Evolutionary conservation across 306 rosid species (phyloP).

Genomic region (Cucurbita maxima): DNA sequence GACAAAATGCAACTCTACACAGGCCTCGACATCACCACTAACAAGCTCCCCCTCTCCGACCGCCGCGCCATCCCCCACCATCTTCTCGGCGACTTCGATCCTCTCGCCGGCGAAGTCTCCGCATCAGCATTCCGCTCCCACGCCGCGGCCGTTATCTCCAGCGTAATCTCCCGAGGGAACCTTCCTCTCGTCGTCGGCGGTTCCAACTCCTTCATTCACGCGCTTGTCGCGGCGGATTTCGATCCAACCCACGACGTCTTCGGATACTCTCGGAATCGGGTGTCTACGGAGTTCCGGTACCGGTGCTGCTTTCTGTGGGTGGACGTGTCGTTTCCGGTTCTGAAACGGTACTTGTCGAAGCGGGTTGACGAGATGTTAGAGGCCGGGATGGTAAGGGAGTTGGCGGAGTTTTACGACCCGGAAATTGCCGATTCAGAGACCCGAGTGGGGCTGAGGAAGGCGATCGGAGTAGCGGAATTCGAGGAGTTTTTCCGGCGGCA

Average conservation of each 20-base stretch:
- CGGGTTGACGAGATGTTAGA: slow-evolving; percentile 89
- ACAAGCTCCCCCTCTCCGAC: slow-evolving; percentile 49
- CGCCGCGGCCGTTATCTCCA: slow-evolving; percentile 23
- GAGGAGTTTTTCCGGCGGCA: slow-evolving; percentile 31
- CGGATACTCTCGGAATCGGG: not conserved
- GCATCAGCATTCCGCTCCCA: slow-evolving; percentile 39
- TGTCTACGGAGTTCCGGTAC: slow-evolving; percentile 44
- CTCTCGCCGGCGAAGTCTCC: slow-evolving; percentile 24
- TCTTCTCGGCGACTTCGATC: slow-evolving; percentile 58
- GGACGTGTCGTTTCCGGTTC: slow-evolving; percentile 44
- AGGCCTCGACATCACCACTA: slow-evolving; percentile 76
- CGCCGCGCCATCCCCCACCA: slow-evolving; percentile 57
- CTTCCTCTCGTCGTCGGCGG: slow-evolving; percentile 77
- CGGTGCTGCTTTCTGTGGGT: slow-evolving; percentile 81
- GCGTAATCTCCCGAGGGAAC: slow-evolving; percentile 16
- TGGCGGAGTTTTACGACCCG: slow-evolving; percentile 50
- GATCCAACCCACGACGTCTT: slow-evolving; percentile 31
- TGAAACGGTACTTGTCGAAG: slow-evolving; percentile 30
- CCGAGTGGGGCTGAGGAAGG: slow-evolving; percentile 48
- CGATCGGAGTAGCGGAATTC: slow-evolving; percentile 89
- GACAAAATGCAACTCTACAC: slow-evolving; percentile 81
- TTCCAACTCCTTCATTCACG: slow-evolving; percentile 73
- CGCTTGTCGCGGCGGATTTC: slow-evolving; percentile 35
- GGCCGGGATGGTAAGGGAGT: slow-evolving; percentile 71
- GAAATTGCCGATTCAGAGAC: slow-evolving; percentile 4